Evolutionary conservation across 2,329 filamentous ascomycete species (phyloP).

Genomic region (Ophiocordyceps robertsii): DNA sequence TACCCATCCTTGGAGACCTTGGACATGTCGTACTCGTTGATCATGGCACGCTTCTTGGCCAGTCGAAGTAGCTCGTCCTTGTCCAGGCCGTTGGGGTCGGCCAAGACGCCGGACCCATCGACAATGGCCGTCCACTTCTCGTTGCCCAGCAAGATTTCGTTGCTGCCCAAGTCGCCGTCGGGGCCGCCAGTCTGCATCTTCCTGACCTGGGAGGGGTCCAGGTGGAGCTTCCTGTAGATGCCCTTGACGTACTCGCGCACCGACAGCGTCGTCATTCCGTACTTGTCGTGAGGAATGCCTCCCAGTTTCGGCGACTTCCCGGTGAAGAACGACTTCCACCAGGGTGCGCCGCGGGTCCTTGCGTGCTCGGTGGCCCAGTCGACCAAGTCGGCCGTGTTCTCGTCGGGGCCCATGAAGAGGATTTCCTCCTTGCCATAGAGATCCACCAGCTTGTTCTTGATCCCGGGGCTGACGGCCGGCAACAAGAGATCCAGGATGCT

Average conservation of each 20-base stretch:
- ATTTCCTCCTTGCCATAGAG: slow-evolving; percentile 92
- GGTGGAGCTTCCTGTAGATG: slow-evolving; percentile 89
- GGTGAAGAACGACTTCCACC: slow-evolving; percentile 99
- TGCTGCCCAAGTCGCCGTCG: slow-evolving; percentile 91
- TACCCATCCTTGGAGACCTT: slow-evolving; percentile 86
- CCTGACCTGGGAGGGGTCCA: slow-evolving; percentile 70
- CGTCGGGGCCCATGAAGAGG: slow-evolving; percentile 94
- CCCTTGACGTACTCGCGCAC: slow-evolving; percentile 93
- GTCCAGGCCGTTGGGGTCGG: slow-evolving; percentile 83
- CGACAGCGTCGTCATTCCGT: slow-evolving; percentile 96
- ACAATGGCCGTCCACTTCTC: slow-evolving; percentile 93
- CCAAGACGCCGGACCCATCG: slow-evolving; percentile 90
- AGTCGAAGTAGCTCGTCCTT: slow-evolving; percentile 70
- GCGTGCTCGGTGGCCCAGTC: slow-evolving; percentile 99
- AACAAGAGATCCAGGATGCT: slow-evolving; percentile 92
- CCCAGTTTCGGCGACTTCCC: slow-evolving; percentile 94
- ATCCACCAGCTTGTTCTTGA: slow-evolving; percentile 98
- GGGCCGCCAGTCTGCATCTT: slow-evolving; percentile 98
- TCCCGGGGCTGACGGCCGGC: slow-evolving; percentile 79
- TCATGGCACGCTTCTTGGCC: slow-evolving; percentile 80
- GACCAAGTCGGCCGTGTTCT: slow-evolving; percentile 95
- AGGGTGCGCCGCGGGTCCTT: slow-evolving; percentile 71
- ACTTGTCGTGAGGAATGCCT: slow-evolving; percentile 89
- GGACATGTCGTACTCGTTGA: slow-evolving; percentile 68
- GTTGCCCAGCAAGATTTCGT: slow-evolving; percentile 90